Conservation (phyloP, 2,329 filamentous ascomycete species). For the Hymenoscyphus infarciens region DNA sequence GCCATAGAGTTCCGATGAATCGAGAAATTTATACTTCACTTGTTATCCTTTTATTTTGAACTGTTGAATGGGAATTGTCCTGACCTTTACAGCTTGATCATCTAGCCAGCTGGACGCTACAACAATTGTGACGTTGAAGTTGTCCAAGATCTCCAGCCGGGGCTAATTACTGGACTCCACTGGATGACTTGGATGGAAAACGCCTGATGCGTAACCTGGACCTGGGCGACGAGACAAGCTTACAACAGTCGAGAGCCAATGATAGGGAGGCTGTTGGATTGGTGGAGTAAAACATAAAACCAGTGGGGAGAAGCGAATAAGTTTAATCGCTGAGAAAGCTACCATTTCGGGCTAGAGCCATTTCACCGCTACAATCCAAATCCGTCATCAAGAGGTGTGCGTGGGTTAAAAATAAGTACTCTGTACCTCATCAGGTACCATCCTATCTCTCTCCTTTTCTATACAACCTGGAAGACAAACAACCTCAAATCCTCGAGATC, state of each 20-base stretch:
- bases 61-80: background rate
- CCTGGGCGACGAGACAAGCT: background rate
- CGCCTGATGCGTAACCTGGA: background rate
- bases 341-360: background rate
- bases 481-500: background rate
- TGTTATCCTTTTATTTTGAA: background rate
- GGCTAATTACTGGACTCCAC: background rate
- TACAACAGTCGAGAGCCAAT: background rate
- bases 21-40: background rate
- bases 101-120: background rate
- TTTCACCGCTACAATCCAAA: background rate
- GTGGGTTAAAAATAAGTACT: slow-evolving; percentile 3
- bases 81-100: background rate
- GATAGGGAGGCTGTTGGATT: background rate
- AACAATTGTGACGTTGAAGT: background rate
- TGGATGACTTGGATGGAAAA: background rate
- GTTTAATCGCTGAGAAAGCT: background rate
- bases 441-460: background rate
- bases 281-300: background rate
- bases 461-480: background rate
- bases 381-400: background rate
- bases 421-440: background rate
- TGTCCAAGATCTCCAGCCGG: background rate
- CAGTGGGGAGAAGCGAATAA: background rate
- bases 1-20: background rate